Conservation (phyloP, 139 green algal genomes). For the Mesostigma viride region DNA sequence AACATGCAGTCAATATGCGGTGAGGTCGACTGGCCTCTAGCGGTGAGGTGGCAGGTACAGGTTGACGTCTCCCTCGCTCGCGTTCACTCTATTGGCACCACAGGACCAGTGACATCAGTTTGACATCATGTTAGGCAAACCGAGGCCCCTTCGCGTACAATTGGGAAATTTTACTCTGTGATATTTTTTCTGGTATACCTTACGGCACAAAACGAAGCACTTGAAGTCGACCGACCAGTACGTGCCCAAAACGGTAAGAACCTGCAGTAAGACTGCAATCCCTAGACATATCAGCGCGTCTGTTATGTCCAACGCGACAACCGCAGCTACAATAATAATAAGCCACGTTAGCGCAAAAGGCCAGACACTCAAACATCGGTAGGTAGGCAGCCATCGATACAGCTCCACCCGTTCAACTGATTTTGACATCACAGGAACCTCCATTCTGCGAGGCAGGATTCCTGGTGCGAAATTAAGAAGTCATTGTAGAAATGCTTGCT, state of each 20-base stretch:
- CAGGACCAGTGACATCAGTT: not conserved
- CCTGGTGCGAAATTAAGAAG: too few relatives aligned
- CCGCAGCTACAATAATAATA: not conserved
- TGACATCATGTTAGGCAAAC: not conserved
- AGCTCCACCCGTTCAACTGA: conserved; percentile 21
- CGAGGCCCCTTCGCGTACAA: too few relatives aligned
- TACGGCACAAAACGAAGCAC: conserved; percentile 17
- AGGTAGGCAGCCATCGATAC: conserved; percentile 21
- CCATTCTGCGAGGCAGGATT: too few relatives aligned
- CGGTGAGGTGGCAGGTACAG: not conserved
- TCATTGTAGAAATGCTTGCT: too few relatives aligned
- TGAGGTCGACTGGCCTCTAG: not conserved
- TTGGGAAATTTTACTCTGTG: too few relatives aligned
- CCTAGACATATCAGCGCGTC: conserved; percentile 12
- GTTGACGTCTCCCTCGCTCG: not conserved
- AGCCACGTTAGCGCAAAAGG: conserved; percentile 18
- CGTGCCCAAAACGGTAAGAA: conserved; percentile 25
- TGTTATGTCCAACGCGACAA: conserved; percentile 8
- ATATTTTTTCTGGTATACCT: too few relatives aligned
- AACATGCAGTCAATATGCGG: not conserved
- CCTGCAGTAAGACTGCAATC: conserved; percentile 14
- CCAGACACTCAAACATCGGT: conserved; percentile 21
- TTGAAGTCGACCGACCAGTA: conserved; percentile 28
- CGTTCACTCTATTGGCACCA: not conserved
- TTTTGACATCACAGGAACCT: too few relatives aligned